Conservation (phyloP, 1,284 basidiomycete genomes). For the Leucoagaricus sp. region DNA sequence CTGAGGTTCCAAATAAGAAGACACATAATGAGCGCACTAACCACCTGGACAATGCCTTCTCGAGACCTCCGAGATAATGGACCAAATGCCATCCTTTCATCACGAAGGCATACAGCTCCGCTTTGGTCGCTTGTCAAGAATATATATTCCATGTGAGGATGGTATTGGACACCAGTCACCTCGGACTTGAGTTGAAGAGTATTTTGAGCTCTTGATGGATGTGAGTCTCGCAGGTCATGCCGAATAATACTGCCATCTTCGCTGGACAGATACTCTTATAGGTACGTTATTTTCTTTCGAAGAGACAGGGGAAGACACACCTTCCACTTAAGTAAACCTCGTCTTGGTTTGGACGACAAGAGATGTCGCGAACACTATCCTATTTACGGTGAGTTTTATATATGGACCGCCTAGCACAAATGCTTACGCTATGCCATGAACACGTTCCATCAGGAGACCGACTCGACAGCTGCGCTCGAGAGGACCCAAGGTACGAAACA, state of each 20-base stretch:
- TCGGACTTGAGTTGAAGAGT: constrained; percentile 53
- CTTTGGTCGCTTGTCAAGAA: constrained; percentile 64
- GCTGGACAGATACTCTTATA: constrained; percentile 33
- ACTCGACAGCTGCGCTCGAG: constrained; percentile 16
- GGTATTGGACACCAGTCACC: constrained; percentile 62
- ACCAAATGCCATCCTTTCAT: constrained; percentile 76
- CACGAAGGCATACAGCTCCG: constrained; percentile 65
- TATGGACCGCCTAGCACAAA: constrained; percentile 14
- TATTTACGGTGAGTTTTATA: constrained; percentile 25
- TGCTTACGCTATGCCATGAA: constrained; percentile 32
- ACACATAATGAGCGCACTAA: not conserved
- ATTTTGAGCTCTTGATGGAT: constrained; percentile 41
- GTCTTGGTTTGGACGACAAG: constrained; percentile 64
- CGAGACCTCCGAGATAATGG: constrained; percentile 24
- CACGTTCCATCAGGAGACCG: constrained; percentile 36
- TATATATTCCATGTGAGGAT: constrained; percentile 63
- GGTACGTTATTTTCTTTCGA: too few relatives aligned
- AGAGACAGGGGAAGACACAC: too few relatives aligned
- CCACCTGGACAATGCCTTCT: constrained; percentile 6
- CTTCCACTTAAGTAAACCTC: constrained; percentile 67
- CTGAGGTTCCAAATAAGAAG: not conserved
- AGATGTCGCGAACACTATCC: constrained; percentile 64
- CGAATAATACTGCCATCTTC: constrained; percentile 68
- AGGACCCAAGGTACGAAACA: constrained; percentile 26
- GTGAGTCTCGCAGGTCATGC: constrained; percentile 47